phyloP scores from a whole-genome alignment of 2,329 filamentous ascomycete genomes.

The Colletotrichum phormii region DNA sequence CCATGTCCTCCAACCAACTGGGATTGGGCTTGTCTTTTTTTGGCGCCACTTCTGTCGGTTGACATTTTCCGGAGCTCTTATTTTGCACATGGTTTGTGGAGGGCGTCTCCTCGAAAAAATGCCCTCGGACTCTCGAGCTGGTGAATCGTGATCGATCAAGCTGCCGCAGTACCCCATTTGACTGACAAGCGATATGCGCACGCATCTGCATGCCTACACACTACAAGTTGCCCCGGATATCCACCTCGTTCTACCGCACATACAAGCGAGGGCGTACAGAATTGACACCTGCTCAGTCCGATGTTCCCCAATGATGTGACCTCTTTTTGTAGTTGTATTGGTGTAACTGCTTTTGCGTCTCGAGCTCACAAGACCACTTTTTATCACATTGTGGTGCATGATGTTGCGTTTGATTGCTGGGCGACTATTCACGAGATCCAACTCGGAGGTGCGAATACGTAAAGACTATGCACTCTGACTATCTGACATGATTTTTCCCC shows the following conservation, averaged over 20 bases:
- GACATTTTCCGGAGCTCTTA: neutral
- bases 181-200: neutral
- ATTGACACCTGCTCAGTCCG: neutral
- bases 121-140: neutral
- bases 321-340: neutral
- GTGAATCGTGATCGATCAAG: neutral
- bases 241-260: neutral
- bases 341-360: slow-evolving; percentile 16
- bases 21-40: neutral
- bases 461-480: neutral
- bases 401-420: neutral
- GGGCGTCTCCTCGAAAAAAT: neutral
- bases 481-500: neutral
- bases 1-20: neutral
- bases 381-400: neutral
- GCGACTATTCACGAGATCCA: neutral
- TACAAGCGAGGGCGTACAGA: neutral
- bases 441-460: neutral
- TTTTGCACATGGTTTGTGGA: neutral
- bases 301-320: slow-evolving; percentile 13
- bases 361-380: neutral
- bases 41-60: neutral
- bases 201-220: slow-evolving; percentile 3
- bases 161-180: neutral
- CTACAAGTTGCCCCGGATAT: slow-evolving; percentile 21